phyloP scores from a whole-genome alignment of 345 rosid genomes.

The Populus euphratica region DNA sequence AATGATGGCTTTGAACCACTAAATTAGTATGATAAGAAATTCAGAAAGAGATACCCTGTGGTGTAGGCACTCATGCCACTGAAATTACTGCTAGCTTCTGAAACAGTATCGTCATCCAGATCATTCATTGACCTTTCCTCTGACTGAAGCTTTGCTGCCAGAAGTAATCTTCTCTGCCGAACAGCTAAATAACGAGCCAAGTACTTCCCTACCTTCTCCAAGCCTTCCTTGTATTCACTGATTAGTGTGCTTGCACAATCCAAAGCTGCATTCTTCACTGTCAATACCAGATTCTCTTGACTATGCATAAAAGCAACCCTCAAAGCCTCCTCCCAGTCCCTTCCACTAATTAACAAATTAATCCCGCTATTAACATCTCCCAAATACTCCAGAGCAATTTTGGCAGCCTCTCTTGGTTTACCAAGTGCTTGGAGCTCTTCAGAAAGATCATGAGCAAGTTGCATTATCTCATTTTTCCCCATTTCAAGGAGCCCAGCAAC shows the following conservation, averaged over 20 bases:
- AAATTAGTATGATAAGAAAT: neutral
- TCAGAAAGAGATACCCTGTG: conserved; percentile 49
- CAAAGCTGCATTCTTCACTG: conserved; percentile 61
- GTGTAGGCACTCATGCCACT: conserved; percentile 98
- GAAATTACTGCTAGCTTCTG: conserved; percentile 83
- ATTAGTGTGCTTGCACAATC: conserved; percentile 67
- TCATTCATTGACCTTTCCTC: conserved; percentile 64
- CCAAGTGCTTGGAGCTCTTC: conserved; percentile 96
- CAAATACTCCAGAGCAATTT: conserved; percentile 83
- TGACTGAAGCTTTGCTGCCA: conserved; percentile 80
- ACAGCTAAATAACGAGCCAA: conserved; percentile 93
- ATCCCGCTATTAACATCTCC: conserved; percentile 64
- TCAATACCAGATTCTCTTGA: conserved; percentile 53
- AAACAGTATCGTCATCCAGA: conserved; percentile 83
- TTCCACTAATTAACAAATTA: conserved; percentile 63
- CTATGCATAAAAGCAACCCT: conserved; percentile 71
- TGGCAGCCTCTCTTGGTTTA: conserved; percentile 91
- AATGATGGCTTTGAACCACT: neutral
- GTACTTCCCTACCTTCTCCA: conserved; percentile 89
- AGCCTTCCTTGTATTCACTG: conserved; percentile 68
- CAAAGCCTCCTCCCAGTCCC: conserved; percentile 97
- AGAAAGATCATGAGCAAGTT: conserved; percentile 75
- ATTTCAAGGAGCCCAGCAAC: conserved; percentile 79
- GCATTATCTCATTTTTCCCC: conserved; percentile 60
- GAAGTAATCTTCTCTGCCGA: conserved; percentile 84